A percentile compares a stretch with the other conserved stretches of the same genome.
phyloP scores from a whole-genome alignment of 345 rosid species.

The Salix purpurea region DNA sequence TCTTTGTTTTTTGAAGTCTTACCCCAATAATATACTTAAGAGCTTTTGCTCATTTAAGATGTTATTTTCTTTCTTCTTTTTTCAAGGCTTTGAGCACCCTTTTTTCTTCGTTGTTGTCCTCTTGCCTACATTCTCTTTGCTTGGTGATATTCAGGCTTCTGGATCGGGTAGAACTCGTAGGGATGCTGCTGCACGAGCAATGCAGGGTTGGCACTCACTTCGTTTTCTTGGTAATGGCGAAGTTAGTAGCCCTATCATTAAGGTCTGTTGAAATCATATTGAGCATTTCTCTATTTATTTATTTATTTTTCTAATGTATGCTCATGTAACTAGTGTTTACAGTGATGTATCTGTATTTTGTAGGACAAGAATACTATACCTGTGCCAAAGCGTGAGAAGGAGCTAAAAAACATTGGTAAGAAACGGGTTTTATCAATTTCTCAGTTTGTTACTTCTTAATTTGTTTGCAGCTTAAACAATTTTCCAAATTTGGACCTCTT shows the following conservation, averaged over 20 bases:
- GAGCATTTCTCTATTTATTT: neutral
- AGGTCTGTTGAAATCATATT: conserved; percentile 32
- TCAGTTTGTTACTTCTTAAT: neutral
- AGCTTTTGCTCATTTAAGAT: neutral
- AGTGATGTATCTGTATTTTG: conserved; percentile 6
- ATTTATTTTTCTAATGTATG: neutral
- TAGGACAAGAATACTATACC: conserved; percentile 49
- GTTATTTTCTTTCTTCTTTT: neutral
- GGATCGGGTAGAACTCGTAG: conserved; percentile 60
- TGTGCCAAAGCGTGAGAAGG: conserved; percentile 53
- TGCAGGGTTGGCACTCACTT: conserved; percentile 78
- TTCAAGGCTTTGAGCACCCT: neutral
- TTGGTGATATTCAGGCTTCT: conserved; percentile 35
- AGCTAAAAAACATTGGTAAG: conserved; percentile 54
- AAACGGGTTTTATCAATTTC: conserved; percentile 2
- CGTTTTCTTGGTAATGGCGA: conserved; percentile 52
- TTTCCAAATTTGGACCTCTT: neutral
- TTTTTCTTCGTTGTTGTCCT: neutral
- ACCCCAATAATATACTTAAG: neutral
- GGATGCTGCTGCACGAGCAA: conserved; percentile 74
- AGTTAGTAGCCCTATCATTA: conserved; percentile 52
- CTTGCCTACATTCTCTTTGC: conserved; percentile 6
- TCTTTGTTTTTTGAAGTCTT: neutral
- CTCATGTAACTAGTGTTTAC: neutral
- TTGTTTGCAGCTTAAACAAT: neutral